Evolutionary conservation across 352 stramenopile genomes (phyloP), one percentile per base, ranked within the genome.

Genomic region (Phytopythium helicoides): DNA sequence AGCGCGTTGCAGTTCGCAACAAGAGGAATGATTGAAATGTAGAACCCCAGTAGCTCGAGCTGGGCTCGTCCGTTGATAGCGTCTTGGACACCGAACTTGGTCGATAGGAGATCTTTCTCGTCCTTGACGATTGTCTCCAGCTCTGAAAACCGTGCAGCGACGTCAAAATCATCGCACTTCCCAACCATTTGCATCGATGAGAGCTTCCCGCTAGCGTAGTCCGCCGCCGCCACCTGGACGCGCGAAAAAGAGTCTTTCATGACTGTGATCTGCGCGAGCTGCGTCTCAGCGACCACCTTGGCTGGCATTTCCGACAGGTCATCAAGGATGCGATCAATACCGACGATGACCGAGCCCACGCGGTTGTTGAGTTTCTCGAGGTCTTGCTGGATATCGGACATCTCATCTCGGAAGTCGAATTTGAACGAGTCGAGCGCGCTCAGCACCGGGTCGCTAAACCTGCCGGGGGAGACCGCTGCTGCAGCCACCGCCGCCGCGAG

Each of bases 171-270:
- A 16, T 77, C 67, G 46, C 71, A 81, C 42, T 81, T 81, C n/a
- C 57, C 54, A 15, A 66, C 22, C 67, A 81, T 81, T 42, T 81
- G 71, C 6, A 37, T 50, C 0, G 60, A 52, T 14, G 71, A 69
- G 23, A 81, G 36, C 36, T 68, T 68, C 2, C 71, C 71, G 7
- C 39, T 23, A 0, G 67, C 58, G 46, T 71, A 81, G n/a, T 73
- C 58, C 28, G 64, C 46, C 0, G 71, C 48, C 6, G 64, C 57
- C 18, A 50, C 54, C 31, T 76, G 71, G 0, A 81, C 58, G 25
- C 44, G 56, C 2, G 56, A 54, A 31, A 81, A 77, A 38, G 76
- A 77, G 64, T 81, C 71, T 54, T 81, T 81, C 67, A 77, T 77
- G 31, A 58, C 57, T 6, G 65, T 59, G 22, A 77, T 56, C 18